phyloP scores from a whole-genome alignment of 176 grass and related monocot genomes.

The Triticum timopheevii region DNA sequence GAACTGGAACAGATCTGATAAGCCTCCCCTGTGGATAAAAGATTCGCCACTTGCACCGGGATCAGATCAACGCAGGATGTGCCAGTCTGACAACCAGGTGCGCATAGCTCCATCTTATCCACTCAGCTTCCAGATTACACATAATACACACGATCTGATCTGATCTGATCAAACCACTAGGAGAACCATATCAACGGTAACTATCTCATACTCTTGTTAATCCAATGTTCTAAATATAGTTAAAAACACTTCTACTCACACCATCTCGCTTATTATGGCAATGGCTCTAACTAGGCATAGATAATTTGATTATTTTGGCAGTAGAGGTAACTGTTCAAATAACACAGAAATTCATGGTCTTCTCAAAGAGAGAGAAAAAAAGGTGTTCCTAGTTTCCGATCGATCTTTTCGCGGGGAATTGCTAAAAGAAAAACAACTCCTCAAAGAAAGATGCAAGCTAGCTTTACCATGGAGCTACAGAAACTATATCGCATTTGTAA shows the following conservation, averaged over 20 bases:
- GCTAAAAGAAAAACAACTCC: not conserved
- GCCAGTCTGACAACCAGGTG: not conserved
- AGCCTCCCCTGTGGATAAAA: not conserved
- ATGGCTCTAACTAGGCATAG: not conserved
- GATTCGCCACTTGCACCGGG: constrained; percentile 8
- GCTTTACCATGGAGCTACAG: not conserved
- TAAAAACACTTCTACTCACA: not conserved
- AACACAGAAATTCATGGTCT: not conserved
- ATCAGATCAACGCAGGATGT: not conserved
- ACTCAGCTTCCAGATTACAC: constrained; percentile 18
- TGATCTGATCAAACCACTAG: not conserved
- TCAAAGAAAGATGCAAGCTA: not conserved
- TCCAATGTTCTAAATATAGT: no score
- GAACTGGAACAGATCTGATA: not conserved
- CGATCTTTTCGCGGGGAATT: not conserved
- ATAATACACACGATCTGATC: not conserved
- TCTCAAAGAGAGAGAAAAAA: not conserved
- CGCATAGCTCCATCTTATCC: not conserved
- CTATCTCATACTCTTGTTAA: no score
- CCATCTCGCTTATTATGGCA: not conserved
- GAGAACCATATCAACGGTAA: not conserved
- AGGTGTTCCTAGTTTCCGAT: not conserved
- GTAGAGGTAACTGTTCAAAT: not conserved
- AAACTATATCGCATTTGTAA: not conserved
- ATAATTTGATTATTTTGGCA: not conserved